Evolutionary conservation across 2,329 filamentous ascomycete genomes (phyloP).

Genomic region (Cryphonectria carpinicola): DNA sequence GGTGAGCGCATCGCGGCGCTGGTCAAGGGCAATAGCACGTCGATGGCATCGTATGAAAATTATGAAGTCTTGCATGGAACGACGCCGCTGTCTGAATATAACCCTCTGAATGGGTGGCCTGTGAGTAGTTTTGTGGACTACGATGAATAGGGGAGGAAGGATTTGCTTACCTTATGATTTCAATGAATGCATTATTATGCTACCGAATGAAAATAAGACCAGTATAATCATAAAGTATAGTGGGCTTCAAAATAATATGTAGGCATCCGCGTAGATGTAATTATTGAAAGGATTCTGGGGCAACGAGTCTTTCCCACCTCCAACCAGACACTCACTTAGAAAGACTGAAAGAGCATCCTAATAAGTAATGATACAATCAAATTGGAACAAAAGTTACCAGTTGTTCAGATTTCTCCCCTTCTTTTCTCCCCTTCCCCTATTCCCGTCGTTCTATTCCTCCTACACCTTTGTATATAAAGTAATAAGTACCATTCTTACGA

Average conservation of each 20-base stretch:
- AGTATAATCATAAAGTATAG: background rate
- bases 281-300: background rate
- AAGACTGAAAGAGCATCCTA: background rate
- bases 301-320: background rate
- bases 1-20: slow-evolving; percentile 49
- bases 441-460: background rate
- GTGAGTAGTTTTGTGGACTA: slow-evolving; percentile 39
- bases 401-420: background rate
- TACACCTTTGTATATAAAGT: background rate
- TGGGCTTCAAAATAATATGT: too few species aligned
- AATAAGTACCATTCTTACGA: background rate
- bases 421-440: background rate
- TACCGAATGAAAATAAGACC: too few species aligned
- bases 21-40: slow-evolving; percentile 35
- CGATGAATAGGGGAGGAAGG: slow-evolving; percentile 13
- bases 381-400: background rate
- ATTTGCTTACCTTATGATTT: background rate
- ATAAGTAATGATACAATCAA: background rate
- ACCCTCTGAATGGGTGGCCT: slow-evolving; percentile 43
- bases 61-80: slow-evolving; percentile 42
- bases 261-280: background rate
- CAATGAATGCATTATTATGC: background rate
- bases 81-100: slow-evolving; percentile 40
- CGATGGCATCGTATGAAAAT: slow-evolving; percentile 36
- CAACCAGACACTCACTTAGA: background rate